A percentile compares a stretch with the other conserved stretches of the same genome.
Conservation (phyloP, 129 eudicot species). For the Artemisia tridentata region DNA sequence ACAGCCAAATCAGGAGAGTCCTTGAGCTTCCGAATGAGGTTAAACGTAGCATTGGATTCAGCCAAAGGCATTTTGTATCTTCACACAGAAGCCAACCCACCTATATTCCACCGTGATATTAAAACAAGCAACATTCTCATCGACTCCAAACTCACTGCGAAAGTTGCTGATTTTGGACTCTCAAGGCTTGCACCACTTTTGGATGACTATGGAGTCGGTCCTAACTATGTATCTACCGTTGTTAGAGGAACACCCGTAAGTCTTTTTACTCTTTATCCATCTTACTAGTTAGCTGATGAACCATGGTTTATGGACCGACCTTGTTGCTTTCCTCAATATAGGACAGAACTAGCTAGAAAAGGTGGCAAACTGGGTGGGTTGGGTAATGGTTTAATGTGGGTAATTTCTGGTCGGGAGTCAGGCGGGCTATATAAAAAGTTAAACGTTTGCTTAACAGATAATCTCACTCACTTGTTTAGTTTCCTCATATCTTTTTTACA, state of each 20-base stretch:
- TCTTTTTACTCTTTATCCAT: conserved; percentile 28
- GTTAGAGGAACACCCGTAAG: conserved; percentile 94
- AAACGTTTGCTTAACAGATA: too few relatives aligned
- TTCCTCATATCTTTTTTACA: not conserved
- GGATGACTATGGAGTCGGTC: conserved; percentile 53
- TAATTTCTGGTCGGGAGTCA: not conserved
- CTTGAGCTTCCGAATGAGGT: conserved; percentile 57
- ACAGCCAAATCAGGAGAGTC: conserved; percentile 53
- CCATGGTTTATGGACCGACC: not conserved
- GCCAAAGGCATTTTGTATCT: conserved; percentile 87
- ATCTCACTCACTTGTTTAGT: too few relatives aligned
- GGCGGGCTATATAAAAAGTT: too few relatives aligned
- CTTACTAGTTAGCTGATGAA: not conserved
- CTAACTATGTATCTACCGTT: conserved; percentile 63
- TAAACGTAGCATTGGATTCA: conserved; percentile 67
- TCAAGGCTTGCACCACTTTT: conserved; percentile 82
- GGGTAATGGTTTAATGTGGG: not conserved
- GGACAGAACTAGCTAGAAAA: too few relatives aligned
- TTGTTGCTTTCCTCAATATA: not conserved
- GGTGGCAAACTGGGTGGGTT: too few relatives aligned
- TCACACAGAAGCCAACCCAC: conserved; percentile 85
- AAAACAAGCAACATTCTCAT: conserved; percentile 87
- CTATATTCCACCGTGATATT: conserved; percentile 84
- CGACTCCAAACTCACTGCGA: conserved; percentile 64
- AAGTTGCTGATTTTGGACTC: conserved; percentile 97